Evolutionary conservation across 805 yeast genomes (phyloP), one percentile per base, ranked within the genome.

Genomic region (Kluyveromyces dobzhanskii): DNA sequence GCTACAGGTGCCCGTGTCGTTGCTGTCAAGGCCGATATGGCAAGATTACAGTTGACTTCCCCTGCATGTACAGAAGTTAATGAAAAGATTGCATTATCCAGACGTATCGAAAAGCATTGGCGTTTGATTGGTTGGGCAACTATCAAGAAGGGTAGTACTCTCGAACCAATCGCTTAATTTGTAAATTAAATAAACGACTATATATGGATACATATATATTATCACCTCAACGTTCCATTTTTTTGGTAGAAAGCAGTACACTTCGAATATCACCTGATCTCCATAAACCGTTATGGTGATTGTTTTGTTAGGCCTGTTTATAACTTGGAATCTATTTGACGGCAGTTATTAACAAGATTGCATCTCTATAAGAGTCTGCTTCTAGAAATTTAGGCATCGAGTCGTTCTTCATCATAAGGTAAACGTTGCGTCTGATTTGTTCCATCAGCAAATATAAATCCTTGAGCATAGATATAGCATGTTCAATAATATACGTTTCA

Each of bases 51-150:
- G 61, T 76, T 92, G 61, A 90, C 97, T 35, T 80, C 95, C 35
- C 98, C 99, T 41, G 98, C 97, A 35, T 92, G 99, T 79, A 90
- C 99, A 28, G 97, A 90, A 71, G 75, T 90, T 37, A 85, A 94
- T 52, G 99, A 92, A 71, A 90, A 92, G 81, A 90, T 92, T 65
- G 99, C 99, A 29, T 72, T 92, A 59, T 87, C 97, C 32, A 85
- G 99, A 76, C 88, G 98, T 77, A 92, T 92, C 56, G 99, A 92
- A 64, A 90, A 90, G 78, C 99, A 92, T 67, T 92, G 97, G 95
- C 92, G 99, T 76, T 75, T 92, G 64, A 92, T 92, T 69, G 99
- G 99, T 56, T 92, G 99, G 99, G 99, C 98, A 54, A 87, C 95
- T 37, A 90, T 88, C 63, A 84, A 84, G 69, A 86, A 85, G 68